Conservation (phyloP, 1,139 yeast genomes). For the Sugiyamaella novakii region DNA sequence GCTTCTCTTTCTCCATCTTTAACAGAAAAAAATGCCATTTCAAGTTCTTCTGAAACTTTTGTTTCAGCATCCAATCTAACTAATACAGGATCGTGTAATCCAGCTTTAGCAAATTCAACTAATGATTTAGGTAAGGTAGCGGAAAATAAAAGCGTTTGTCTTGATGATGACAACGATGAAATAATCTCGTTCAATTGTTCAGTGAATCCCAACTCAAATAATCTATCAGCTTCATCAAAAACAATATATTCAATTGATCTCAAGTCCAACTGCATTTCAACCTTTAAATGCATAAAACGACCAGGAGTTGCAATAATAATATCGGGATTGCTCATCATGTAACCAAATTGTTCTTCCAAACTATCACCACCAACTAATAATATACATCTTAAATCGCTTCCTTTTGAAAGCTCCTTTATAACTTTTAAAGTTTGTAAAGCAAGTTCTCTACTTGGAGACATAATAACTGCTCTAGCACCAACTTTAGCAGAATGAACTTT, state of each 20-base stretch:
- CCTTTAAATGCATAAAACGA: constrained; percentile 89
- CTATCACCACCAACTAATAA: constrained; percentile 96
- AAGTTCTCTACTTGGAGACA: constrained; percentile 92
- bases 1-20: constrained; percentile 91
- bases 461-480: constrained; percentile 84
- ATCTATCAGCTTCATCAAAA: constrained; percentile 97
- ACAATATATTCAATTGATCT: constrained; percentile 84
- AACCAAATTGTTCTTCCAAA: constrained; percentile 89
- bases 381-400: constrained; percentile 79
- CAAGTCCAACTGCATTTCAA: constrained; percentile 89
- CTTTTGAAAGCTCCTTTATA: constrained; percentile 82
- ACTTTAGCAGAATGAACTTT: constrained; percentile 82
- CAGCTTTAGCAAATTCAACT: constrained; percentile 97
- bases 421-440: constrained; percentile 91
- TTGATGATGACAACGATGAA: constrained; percentile 73
- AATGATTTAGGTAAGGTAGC: constrained; percentile 92
- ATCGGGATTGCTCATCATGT: constrained; percentile 94
- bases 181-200: constrained; percentile 90
- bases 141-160: constrained; percentile 89
- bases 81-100: constrained; percentile 85
- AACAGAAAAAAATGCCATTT: constrained; percentile 82
- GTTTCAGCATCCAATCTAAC: constrained; percentile 91
- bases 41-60: constrained; percentile 84
- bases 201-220: constrained; percentile 96
- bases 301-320: constrained; percentile 97